Evolutionary conservation across 2,329 filamentous ascomycete genomes (phyloP), one percentile per base, ranked within the genome.

Genomic region (Colletotrichum liriopes): DNA sequence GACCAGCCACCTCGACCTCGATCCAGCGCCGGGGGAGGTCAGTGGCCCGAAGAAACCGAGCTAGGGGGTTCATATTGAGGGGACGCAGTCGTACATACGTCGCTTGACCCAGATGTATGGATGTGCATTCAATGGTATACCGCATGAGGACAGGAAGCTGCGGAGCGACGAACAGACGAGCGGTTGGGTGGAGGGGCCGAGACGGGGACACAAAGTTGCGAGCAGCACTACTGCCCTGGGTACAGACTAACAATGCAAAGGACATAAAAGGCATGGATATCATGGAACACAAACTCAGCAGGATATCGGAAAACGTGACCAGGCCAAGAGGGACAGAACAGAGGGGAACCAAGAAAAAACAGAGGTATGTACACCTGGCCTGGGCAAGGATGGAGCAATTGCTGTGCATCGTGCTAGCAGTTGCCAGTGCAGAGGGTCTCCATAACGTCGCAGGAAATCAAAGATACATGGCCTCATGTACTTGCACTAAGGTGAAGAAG

Each of bases 401-500:
- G 54, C 52, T 52, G 65, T 60, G 37, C 65, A 59, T 26, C 43
- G n/a, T n/a, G 43, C 43, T 41, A 29, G 47, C 26, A 52, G 20
- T n/a, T 35, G 54, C n/a, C 55, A 41, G 55, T 58, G 37, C 55
- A 39, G 16, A 23, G 5, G 43, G 41, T 60, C 41, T 39, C 63
- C 32, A 47, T 41, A 37, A 59, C 12, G 64, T 20, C n/a, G 18
- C 55, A 66, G 64, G 32, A 32, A 29, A 63, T 20, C 20, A 11
- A 35, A 23, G 45, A 26, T 62, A 62, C 32, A 26, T 23, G 11
- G 32, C 32, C 20, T 23, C 52, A 23, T 26, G 35, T 56, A 23
- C 54, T 26, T 8, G n/a, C n/a, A 56, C 12, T 9, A 59, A 51
- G 39, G 9, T 49, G 63, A 65, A 56, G 54, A 71, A 62, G 49